Percentiles rank a stretch among this genome's conserved stretches.
phyloP scores from a whole-genome alignment of 306 rosid genomes.

The Rosa persica region DNA sequence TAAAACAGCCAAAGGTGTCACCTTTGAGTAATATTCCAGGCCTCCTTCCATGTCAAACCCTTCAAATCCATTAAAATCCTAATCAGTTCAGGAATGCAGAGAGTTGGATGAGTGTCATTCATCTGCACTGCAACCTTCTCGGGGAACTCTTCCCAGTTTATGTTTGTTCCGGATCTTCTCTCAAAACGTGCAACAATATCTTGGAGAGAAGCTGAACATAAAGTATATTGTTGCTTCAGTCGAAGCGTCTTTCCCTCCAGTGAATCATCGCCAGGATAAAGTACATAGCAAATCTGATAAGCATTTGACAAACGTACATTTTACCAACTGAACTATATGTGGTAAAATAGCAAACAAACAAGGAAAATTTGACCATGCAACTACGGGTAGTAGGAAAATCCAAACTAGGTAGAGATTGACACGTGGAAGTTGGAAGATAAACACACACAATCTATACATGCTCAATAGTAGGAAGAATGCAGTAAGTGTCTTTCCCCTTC shows the following conservation, averaged over 20 bases:
- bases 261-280: conserved; percentile 97
- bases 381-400: not conserved
- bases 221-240: conserved; percentile 93
- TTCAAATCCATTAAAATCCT: conserved; percentile 81
- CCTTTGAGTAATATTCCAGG: conserved; percentile 94
- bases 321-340: conserved; percentile 19
- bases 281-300: conserved; percentile 79
- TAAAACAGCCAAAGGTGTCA: conserved; percentile 28
- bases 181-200: conserved; percentile 89
- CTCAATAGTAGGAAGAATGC: not conserved
- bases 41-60: conserved; percentile 89
- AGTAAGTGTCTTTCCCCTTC: not conserved
- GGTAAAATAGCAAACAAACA: conserved; percentile 5
- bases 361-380: not conserved
- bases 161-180: conserved; percentile 67
- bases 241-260: conserved; percentile 89
- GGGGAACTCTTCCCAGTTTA: conserved; percentile 86
- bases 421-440: not conserved
- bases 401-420: not conserved
- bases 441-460: not conserved
- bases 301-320: conserved; percentile 15
- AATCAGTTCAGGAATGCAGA: conserved; percentile 96
- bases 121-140: conserved; percentile 97
- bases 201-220: conserved; percentile 98
- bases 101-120: conserved; percentile 99